Conservation (phyloP, 1,139 yeast species). For the Blastobotrys ciferrii region DNA sequence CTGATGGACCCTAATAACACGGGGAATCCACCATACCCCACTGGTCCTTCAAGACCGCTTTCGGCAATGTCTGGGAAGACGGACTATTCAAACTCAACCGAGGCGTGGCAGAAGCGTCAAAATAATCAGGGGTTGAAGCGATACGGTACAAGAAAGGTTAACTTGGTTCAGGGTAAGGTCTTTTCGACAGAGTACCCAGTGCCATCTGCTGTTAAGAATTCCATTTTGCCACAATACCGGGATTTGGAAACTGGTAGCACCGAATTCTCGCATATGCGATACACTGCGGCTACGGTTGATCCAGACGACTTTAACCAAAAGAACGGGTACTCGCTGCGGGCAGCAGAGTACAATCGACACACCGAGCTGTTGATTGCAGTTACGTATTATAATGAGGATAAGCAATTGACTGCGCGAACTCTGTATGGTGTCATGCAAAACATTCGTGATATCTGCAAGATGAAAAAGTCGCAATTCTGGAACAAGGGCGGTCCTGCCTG, state of each 20-base stretch:
- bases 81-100: slow-evolving; percentile 22
- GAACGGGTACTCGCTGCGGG: slow-evolving; percentile 78
- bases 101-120: slow-evolving; percentile 28
- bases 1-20: slow-evolving; percentile 15
- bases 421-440: slow-evolving; percentile 92
- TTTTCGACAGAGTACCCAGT: slow-evolving; percentile 75
- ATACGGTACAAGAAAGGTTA: slow-evolving; percentile 52
- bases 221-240: slow-evolving; percentile 50
- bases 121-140: slow-evolving; percentile 25
- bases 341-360: slow-evolving; percentile 68
- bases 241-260: slow-evolving; percentile 62
- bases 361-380: slow-evolving; percentile 87
- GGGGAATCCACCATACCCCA: slow-evolving; percentile 3
- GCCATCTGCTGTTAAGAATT: slow-evolving; percentile 61
- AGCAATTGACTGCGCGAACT: slow-evolving; percentile 81
- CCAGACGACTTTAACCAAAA: slow-evolving; percentile 66
- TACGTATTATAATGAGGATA: slow-evolving; percentile 94
- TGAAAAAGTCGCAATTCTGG: slow-evolving; percentile 54
- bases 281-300: slow-evolving; percentile 76
- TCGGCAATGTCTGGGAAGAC: slow-evolving; percentile 23
- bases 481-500: slow-evolving; percentile 86
- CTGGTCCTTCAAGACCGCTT: slow-evolving; percentile 20
- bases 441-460: slow-evolving; percentile 73
- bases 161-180: slow-evolving; percentile 66
- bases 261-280: slow-evolving; percentile 76